A percentile compares a stretch with the other conserved stretches of the same genome.
Conservation (phyloP, 2,329 filamentous ascomycete species). For the Aspergillus proliferans region DNA sequence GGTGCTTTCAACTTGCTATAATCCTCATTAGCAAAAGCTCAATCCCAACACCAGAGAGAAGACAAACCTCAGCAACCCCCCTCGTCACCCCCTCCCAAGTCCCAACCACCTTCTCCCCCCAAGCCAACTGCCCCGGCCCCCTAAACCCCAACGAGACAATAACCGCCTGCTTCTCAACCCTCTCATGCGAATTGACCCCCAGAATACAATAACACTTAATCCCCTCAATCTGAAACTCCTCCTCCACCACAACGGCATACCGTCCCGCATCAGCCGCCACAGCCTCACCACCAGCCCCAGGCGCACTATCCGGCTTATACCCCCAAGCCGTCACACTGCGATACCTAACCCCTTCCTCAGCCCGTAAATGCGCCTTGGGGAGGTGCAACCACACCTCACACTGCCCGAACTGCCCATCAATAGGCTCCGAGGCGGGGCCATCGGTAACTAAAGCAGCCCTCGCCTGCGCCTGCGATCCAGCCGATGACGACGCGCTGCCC, state of each 20-base stretch:
- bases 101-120: constrained; percentile 27
- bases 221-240: constrained; percentile 37
- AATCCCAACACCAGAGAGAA: constrained; percentile 1
- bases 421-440: constrained; percentile 8
- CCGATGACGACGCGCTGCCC: constrained; percentile 11
- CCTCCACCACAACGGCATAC: constrained; percentile 25
- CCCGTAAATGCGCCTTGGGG: constrained; percentile 41
- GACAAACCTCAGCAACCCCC: constrained; percentile 33
- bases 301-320: constrained; percentile 20
- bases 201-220: constrained; percentile 44
- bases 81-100: constrained; percentile 36
- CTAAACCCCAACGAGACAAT: constrained; percentile 35
- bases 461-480: constrained; percentile 6
- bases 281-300: constrained; percentile 6
- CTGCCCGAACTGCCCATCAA: constrained; percentile 26
- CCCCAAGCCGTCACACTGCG: constrained; percentile 30
- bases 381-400: constrained; percentile 36
- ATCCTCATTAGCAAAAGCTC: constrained; percentile 8
- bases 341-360: constrained; percentile 37
- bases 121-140: constrained; percentile 26
- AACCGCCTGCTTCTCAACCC: constrained; percentile 46
- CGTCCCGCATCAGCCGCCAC: constrained; percentile 19
- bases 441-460: constrained; percentile 3
- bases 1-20: constrained; percentile 41
- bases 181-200: constrained; percentile 49